A percentile compares a stretch with the other conserved stretches of the same genome.
These are phyloP conservation scores for Leptographium procerum DNA, from an alignment of 2,329 filamentous ascomycete species.

Conservation along the genomic window DNA sequence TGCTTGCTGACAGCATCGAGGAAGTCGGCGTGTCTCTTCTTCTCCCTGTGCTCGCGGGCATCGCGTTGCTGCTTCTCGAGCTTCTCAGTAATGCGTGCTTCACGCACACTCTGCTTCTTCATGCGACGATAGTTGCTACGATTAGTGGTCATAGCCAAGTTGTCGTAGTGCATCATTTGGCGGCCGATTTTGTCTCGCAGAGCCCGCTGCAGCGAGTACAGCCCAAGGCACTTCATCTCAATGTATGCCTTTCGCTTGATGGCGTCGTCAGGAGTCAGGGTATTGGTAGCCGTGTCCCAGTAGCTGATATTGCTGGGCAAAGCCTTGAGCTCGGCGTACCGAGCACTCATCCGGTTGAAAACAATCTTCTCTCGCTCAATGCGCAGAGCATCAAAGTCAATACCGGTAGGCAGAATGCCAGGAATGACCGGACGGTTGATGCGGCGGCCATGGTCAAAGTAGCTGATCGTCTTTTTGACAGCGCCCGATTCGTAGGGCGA, in stretches of 20 bases:
- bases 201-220: constrained; percentile 80
- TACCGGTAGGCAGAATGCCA: constrained; percentile 75
- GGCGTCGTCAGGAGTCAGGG: constrained; percentile 60
- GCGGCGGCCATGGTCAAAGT: constrained; percentile 66
- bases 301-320: constrained; percentile 77
- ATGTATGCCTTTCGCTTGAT: constrained; percentile 85
- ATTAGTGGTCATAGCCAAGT: constrained; percentile 94
- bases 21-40: constrained; percentile 94
- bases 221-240: constrained; percentile 81
- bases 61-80: constrained; percentile 98
- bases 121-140: constrained; percentile 79
- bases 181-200: constrained; percentile 79
- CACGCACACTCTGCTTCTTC: constrained; percentile 94
- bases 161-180: constrained; percentile 92
- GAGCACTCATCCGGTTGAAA: constrained; percentile 79
- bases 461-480: constrained; percentile 54
- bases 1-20: constrained; percentile 78
- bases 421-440: constrained; percentile 72
- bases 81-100: constrained; percentile 96
- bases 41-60: constrained; percentile 87
- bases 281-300: constrained; percentile 68
- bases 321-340: constrained; percentile 73
- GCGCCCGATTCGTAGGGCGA: constrained; percentile 54
- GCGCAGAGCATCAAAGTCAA: constrained; percentile 76
- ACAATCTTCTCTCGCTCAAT: constrained; percentile 81